Evolutionary conservation across 345 rosid species (phyloP), one percentile per base, ranked within the genome.

Genomic region (Eucalyptus urophylla): DNA sequence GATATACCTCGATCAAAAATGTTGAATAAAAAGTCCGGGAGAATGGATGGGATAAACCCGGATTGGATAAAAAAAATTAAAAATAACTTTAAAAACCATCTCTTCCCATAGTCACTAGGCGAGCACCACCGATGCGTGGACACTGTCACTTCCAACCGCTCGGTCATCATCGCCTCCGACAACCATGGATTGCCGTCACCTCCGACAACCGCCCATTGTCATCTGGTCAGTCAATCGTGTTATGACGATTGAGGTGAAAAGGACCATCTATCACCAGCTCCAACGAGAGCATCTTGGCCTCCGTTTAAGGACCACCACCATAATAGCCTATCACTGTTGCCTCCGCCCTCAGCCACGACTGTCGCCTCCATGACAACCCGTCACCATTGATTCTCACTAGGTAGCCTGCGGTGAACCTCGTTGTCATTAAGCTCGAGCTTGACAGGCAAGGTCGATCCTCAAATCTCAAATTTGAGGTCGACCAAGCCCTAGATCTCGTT

Each of bases 1-100:
- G 8, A 76, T 11, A 40, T 3, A 40, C 1, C 3, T 11, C 0
- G 27, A 76, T 11, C 0, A 53, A 76, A 76, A 21, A 40, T 40
- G 5, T 43, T 8, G 2, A 3, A 76, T 76, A 21, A 40, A 8
- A 21, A 37, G 6, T 76, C 3, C 3, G 1, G 2, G 14, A 37
- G 7, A 72, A 6, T 9, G 8, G 2, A 11, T 21, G 15, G 45
- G 47, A 21, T 3, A 37, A 21, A 11, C 11, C 3, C 0, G 1
- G 3, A 40, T 76, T 76, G 15, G 8, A 72, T 37, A 10, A 10
- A 10, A 8, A 37, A 21, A 12, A 62, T 29, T 4, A n/a, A 4
- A 40, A 76, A 6, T 21, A 76, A 76, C 15, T 76, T 37, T 2
- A 72, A 22, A 76, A 76, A 11, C 29, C 27, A 13, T 76, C 14